A percentile compares a stretch with the other conserved stretches of the same genome.
phyloP scores from a whole-genome alignment of 495 filamentous ascomycete genomes.

The Tuber microsphaerosporum region DNA sequence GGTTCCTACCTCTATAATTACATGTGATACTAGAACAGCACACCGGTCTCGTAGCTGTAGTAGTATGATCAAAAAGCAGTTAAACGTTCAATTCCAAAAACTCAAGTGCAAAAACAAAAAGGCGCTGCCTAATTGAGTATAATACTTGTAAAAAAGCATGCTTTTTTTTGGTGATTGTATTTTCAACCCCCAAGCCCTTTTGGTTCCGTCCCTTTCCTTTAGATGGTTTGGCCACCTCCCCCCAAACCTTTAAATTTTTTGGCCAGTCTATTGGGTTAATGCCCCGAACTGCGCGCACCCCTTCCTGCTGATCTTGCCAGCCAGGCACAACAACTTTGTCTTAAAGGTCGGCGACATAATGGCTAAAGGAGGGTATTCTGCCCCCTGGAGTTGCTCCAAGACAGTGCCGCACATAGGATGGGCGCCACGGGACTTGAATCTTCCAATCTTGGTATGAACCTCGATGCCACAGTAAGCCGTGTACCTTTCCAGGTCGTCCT shows the following conservation, averaged over 20 bases:
- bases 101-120: background rate
- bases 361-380: slow-evolving; percentile 5
- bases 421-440: slow-evolving; percentile 17
- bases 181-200: background rate
- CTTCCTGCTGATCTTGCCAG: slow-evolving; percentile 13
- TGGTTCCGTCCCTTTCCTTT: background rate
- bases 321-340: slow-evolving; percentile 17
- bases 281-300: background rate
- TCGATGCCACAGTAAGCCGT: slow-evolving; percentile 31
- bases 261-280: background rate
- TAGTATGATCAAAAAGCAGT: background rate
- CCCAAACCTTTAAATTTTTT: background rate
- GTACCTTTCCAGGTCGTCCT: slow-evolving; percentile 29
- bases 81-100: background rate
- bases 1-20: no score
- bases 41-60: background rate
- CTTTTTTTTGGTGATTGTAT: background rate
- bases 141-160: background rate
- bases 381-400: slow-evolving; percentile 9
- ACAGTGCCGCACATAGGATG: slow-evolving; percentile 14
- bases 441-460: slow-evolving; percentile 9
- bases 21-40: no score
- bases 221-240: background rate
- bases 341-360: slow-evolving; percentile 14
- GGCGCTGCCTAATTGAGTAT: background rate